Conservation (phyloP, 371 early-diverging fungal genomes). For the Nematocida displodere region DNA sequence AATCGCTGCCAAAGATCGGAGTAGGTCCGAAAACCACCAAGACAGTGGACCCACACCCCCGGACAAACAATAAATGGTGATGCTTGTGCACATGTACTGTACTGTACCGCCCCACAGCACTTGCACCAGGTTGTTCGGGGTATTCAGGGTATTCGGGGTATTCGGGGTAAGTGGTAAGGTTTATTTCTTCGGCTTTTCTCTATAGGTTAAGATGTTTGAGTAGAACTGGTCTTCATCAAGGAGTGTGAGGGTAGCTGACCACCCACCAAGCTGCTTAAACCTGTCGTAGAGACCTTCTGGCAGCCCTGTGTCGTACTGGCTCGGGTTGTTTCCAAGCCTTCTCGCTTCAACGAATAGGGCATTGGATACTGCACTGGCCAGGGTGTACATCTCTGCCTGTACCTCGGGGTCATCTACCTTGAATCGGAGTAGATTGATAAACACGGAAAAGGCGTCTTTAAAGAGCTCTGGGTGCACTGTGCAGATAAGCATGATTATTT, state of each 20-base stretch:
- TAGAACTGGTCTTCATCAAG: constrained; percentile 44
- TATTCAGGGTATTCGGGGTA: no score
- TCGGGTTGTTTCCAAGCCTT: constrained; percentile 19
- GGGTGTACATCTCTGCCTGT: constrained; percentile 10
- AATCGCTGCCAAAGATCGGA: no score
- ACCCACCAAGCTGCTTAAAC: constrained; percentile 11
- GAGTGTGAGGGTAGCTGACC: constrained; percentile 28
- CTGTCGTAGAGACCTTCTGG: background rate
- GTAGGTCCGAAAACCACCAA: no score
- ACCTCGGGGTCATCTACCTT: background rate
- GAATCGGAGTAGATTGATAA: constrained; percentile 26
- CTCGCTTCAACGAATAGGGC: constrained; percentile 6
- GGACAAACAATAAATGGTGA: no score
- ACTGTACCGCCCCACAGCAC: no score
- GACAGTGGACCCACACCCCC: no score
- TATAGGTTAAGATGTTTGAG: constrained; percentile 36
- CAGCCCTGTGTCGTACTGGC: constrained; percentile 30
- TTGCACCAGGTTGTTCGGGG: no score
- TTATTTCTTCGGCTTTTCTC: no score
- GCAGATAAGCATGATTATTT: constrained; percentile 6
- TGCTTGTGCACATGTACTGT: no score
- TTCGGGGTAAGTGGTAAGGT: no score
- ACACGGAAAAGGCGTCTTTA: constrained; percentile 30
- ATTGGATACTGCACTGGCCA: constrained; percentile 10
- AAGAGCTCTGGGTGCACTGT: background rate